Evolutionary conservation across 2,329 filamentous ascomycete genomes (phyloP).

Genomic region (Alternaria conjuncta): DNA sequence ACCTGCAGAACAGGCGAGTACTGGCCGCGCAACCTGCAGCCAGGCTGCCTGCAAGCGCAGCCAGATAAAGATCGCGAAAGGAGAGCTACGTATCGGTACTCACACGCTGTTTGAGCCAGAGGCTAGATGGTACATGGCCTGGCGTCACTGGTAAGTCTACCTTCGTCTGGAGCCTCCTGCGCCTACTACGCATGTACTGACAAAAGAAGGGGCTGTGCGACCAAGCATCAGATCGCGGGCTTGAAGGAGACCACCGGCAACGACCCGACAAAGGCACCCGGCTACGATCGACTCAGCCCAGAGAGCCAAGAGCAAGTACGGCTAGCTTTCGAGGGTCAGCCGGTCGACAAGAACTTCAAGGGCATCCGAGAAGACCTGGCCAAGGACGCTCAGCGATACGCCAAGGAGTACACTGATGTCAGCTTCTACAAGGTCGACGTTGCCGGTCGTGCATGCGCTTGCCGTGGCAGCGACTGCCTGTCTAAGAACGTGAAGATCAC

Average conservation of each 20-base stretch:
- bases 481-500: slow-evolving; percentile 69
- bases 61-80: slow-evolving; percentile 68
- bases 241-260: slow-evolving; percentile 63
- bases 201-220: slow-evolving; percentile 77
- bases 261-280: slow-evolving; percentile 73
- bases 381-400: background rate
- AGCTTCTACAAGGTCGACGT: slow-evolving; percentile 27
- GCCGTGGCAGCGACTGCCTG: slow-evolving; percentile 75
- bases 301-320: slow-evolving; percentile 76
- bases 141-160: slow-evolving; percentile 79
- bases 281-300: slow-evolving; percentile 73
- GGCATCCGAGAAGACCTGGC: slow-evolving; percentile 65
- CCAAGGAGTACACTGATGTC: slow-evolving; percentile 18
- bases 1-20: slow-evolving; percentile 15
- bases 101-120: slow-evolving; percentile 61
- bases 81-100: slow-evolving; percentile 75
- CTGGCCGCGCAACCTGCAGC: slow-evolving; percentile 58
- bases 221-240: slow-evolving; percentile 72
- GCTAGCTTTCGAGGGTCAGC: slow-evolving; percentile 73
- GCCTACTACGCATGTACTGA: background rate
- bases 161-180: background rate
- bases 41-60: slow-evolving; percentile 74
- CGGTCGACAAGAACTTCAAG: slow-evolving; percentile 83
- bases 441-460: slow-evolving; percentile 60
- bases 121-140: slow-evolving; percentile 65